These are phyloP conservation scores for Colletotrichum tropicicola DNA, from an alignment of 2,329 filamentous ascomycete species.

Conservation along the genomic window DNA sequence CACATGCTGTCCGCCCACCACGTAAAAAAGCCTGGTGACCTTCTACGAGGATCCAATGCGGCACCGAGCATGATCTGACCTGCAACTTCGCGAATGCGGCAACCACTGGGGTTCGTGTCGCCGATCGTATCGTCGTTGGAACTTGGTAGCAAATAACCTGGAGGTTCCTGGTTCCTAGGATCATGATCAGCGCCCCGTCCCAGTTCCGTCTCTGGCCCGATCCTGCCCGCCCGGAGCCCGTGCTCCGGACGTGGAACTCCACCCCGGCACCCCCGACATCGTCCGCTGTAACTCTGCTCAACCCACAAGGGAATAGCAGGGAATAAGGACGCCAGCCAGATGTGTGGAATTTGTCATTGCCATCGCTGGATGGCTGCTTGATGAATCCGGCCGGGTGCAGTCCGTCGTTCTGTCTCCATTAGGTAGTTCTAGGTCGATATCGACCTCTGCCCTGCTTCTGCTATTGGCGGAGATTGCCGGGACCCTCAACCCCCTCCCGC, in stretches of 20 bases:
- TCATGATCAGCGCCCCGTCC: slow-evolving; percentile 2
- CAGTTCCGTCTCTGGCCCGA: slow-evolving; percentile 14
- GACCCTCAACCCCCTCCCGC: not conserved
- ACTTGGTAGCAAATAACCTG: not conserved
- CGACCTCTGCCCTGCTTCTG: not conserved
- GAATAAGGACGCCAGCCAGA: not conserved
- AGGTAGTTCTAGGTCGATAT: too few species aligned
- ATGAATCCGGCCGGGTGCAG: not conserved
- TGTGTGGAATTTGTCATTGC: not conserved
- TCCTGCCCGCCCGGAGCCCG: slow-evolving; percentile 4
- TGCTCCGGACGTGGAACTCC: slow-evolving; percentile 21
- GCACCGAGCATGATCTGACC: not conserved
- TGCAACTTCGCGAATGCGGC: not conserved
- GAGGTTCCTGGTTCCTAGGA: not conserved
- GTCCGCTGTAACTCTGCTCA: not conserved
- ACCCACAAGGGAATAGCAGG: not conserved
- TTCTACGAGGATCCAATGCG: too few species aligned
- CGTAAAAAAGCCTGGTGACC: too few species aligned
- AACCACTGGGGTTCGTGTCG: not conserved
- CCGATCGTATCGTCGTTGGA: not conserved
- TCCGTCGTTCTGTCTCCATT: not conserved
- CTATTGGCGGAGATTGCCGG: not conserved
- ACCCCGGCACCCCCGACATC: not conserved
- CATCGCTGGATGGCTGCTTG: not conserved
- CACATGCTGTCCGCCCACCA: too few species aligned